These are phyloP conservation scores for Epichloe bromicola DNA, from an alignment of 2,329 filamentous ascomycete species.

Conservation along the genomic window DNA sequence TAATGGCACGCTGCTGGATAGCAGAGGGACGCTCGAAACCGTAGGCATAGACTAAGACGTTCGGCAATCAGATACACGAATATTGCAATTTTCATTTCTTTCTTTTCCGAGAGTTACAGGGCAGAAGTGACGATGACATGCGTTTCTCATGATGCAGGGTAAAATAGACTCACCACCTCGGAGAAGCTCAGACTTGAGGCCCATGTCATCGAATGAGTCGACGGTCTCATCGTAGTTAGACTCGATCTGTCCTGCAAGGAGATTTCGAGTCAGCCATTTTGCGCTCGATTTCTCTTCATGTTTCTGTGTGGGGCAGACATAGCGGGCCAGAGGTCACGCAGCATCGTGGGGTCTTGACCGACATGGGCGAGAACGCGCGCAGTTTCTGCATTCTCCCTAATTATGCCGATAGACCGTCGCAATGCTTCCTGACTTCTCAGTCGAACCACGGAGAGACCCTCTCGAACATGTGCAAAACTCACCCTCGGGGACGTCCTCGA, in stretches of 20 bases:
- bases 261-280: constrained; percentile 11
- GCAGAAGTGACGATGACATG: background rate
- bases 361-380: background rate
- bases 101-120: background rate
- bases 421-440: background rate
- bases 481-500: constrained; percentile 96
- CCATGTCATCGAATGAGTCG: constrained; percentile 98
- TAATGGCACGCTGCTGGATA: constrained; percentile 99
- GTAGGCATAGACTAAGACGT: constrained; percentile 72
- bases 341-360: constrained; percentile 1
- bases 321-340: background rate
- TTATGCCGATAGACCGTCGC: background rate
- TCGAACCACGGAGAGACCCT: too few relatives aligned
- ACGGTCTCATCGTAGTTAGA: constrained; percentile 99
- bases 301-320: constrained; percentile 1
- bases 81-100: background rate
- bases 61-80: background rate
- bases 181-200: constrained; percentile 91
- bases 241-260: constrained; percentile 80
- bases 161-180: constrained; percentile 54
- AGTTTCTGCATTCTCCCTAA: background rate
- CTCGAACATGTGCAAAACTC: constrained; percentile 30
- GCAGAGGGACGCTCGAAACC: constrained; percentile 99
- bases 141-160: background rate
- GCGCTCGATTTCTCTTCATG: background rate